phyloP scores from a whole-genome alignment of 768 basidiomycete genomes.

The Auriscalpium orientale region DNA sequence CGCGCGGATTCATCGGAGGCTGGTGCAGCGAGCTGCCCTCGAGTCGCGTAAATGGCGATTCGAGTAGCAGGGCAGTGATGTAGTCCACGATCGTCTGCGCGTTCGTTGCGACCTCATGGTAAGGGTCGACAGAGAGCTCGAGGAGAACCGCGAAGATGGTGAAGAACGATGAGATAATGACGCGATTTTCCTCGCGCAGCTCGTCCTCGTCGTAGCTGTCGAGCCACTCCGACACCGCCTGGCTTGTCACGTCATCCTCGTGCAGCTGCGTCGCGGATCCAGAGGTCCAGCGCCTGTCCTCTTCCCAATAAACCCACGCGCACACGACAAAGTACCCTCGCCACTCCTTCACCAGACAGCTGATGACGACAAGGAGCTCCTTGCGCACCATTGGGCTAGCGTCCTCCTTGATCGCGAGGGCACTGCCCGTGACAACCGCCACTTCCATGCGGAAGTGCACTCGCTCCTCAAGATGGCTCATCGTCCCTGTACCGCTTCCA shows the following conservation, averaged over 20 bases:
- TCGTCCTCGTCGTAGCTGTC: conserved; percentile 59
- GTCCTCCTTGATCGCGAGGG: conserved; percentile 85
- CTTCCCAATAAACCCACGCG: conserved; percentile 95
- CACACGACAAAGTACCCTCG: conserved; percentile 93
- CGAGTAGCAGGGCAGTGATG: conserved; percentile 80
- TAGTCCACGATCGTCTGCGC: conserved; percentile 92
- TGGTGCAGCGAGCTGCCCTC: conserved; percentile 56
- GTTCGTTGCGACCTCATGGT: conserved; percentile 84
- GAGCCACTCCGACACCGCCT: conserved; percentile 74
- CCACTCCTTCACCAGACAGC: conserved; percentile 94
- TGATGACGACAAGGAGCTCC: conserved; percentile 85
- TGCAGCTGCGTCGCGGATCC: conserved; percentile 26
- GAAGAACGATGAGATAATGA: conserved; percentile 86
- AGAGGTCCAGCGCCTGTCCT: conserved; percentile 59
- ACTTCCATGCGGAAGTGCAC: conserved; percentile 86
- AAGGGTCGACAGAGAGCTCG: conserved; percentile 89
- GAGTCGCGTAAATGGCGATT: conserved; percentile 78
- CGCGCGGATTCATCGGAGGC: conserved; percentile 33
- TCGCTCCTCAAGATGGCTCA: conserved; percentile 66
- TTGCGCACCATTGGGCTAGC: conserved; percentile 96
- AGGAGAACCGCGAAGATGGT: conserved; percentile 84
- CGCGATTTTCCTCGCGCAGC: conserved; percentile 68
- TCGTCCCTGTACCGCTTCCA: conserved; percentile 82
- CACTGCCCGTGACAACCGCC: conserved; percentile 82
- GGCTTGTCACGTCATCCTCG: conserved; percentile 67